Percentiles rank a stretch among this genome's conserved stretches.
phyloP scores from a whole-genome alignment of 257 asterid genomes.

The Solanum neorickii region DNA sequence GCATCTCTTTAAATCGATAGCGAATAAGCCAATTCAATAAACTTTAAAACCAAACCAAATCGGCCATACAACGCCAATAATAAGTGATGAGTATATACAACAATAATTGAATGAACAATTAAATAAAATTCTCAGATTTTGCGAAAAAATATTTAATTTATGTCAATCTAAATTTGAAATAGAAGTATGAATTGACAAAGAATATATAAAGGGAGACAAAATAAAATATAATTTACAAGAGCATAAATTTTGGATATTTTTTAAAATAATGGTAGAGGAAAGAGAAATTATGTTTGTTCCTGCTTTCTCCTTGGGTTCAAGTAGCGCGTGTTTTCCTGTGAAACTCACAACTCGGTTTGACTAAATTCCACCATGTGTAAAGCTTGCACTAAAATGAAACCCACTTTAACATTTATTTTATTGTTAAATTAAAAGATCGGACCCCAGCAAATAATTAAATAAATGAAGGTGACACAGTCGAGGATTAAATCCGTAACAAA shows the following conservation, averaged over 20 bases:
- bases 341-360: conserved; percentile 33
- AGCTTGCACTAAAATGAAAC: not conserved
- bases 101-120: not conserved
- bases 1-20: no score
- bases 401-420: not conserved
- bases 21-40: accelerated
- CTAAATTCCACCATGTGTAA: conserved; percentile 22
- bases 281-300: not conserved
- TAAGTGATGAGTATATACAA: not conserved
- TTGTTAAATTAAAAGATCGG: not conserved
- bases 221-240: not conserved
- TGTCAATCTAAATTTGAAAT: not conserved
- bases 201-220: not conserved
- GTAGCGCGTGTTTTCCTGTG: conserved; percentile 17
- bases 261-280: not conserved
- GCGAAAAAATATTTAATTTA: not conserved
- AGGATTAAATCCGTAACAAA: not conserved
- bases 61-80: accelerated
- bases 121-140: not conserved
- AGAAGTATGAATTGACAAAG: not conserved
- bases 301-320: conserved; percentile 14
- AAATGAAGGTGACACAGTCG: not conserved
- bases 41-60: no score
- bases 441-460: not conserved
- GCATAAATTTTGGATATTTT: not conserved